Evolutionary conservation across 345 rosid genomes (phyloP), one percentile per base, ranked within the genome.

Genomic region (Hypericum androsaemum): DNA sequence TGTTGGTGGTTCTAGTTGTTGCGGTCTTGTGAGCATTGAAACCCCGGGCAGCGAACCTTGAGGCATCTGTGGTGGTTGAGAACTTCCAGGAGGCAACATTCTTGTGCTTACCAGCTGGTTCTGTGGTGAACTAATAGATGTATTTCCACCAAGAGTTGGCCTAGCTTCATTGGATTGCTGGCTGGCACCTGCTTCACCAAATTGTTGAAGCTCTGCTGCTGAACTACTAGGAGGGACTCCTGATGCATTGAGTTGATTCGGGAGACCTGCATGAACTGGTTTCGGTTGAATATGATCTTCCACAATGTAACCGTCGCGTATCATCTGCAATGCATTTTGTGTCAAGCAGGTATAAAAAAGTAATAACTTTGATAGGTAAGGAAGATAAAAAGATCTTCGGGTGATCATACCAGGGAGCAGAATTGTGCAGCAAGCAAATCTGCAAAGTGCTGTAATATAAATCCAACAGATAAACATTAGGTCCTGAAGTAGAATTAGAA

Each of bases 371-470:
- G 37, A 61, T 39, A 47, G 12, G 41, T 53, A 48, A 37, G 12
- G 45, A 41, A 41, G 36, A 55, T 59, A 54, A n/a, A 46, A 51
- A 57, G 41, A 62, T 47, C 39, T 42, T 2, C 14, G 37, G 12
- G 1, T 16, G 58, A 57, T 71, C 78, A 4, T 83, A 92, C 98
- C 98, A 81, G 80, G 52, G 79, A 57, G 59, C 69, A 63, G 48
- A 77, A 78, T 69, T 92, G 77, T 43, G 48, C 60, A 7, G 85
- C 94, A 59, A 92, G 95, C 76, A 88, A 77, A 78, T 92, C 98
- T 0, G 95, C 94, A 15, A 67, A 50, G 64, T 84, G 82, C 98
- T 92, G 97, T 57, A 15, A 50, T 53, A 67, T 36, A 54, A 73
- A 35, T 60, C 35, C 55, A 59, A 58, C 67, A 70, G 59, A 73